Base-by-base conservation (phyloP, 2,329 filamentous ascomycete genomes). In the Drechslerella dactyloides region DNA sequence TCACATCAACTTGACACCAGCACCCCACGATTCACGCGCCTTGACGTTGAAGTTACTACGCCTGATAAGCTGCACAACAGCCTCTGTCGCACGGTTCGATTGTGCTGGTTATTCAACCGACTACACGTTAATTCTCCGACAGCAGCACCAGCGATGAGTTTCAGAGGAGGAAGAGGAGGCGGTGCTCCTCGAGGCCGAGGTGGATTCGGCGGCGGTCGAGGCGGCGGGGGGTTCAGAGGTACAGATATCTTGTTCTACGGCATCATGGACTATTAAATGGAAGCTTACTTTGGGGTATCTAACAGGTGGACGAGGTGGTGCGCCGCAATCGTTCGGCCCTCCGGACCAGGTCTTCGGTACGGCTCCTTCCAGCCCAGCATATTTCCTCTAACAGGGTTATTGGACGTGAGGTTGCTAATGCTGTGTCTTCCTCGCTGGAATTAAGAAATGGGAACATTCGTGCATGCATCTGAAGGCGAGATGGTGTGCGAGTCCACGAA, bases 401-500 rank as follows among this genome's bases (percentile, higher is more conserved):
- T 80, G 82, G 74, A 82, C 75, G 44, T n/a, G 30, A 52, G 15
- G 48, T 62, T 69, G 35, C 11, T 46, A 19, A 33, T 8, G 27
- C 27, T 33, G 27, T 33, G 8, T 8, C 27, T 33, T 8, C 4
- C 8, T 33, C 8, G 4, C 27, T 33, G 27, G 27, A 4, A 8
- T 50, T 68, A 75, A 89, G 94, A 97, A 83, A 91, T 99, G 89
- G 94, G 94, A 81, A 87, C 86, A 75, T 96, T 97, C 82, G 82
- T 97, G 80, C 94, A 99, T 83, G 88, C 92, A 69, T 93, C 90
- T 83, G 94, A 99, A 82, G 93, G 93, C 80, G 94, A 99, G 82
- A 94, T 99, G 85, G 89, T 99, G 77, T 97, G 93, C 89, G 89
- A 92, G 82, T 96, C 90, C 76, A 89, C 90, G 82, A 97, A 97